A percentile compares a stretch with the other conserved stretches of the same genome.
phyloP scores from a whole-genome alignment of 352 stramenopile species.

The Globisporangium parvum region DNA sequence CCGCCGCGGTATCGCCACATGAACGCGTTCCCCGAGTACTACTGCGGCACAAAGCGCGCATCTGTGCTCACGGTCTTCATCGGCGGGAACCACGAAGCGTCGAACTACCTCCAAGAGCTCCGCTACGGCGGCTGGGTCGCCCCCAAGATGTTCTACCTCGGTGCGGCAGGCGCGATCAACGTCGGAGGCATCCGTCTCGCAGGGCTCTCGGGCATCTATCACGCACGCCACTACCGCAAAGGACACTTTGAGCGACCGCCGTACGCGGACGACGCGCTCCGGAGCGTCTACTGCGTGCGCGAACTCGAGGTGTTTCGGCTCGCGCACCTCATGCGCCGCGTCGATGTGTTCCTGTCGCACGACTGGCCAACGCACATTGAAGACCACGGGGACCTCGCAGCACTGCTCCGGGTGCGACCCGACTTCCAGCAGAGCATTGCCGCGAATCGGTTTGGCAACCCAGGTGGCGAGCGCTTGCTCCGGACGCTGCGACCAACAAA shows the following conservation, averaged over 20 bases:
- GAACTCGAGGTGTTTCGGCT: constrained; percentile 84
- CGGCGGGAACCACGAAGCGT: constrained; percentile 95
- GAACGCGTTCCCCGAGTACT: constrained; percentile 90
- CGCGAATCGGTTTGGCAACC: constrained; percentile 78
- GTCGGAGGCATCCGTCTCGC: constrained; percentile 85
- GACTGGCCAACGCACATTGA: constrained; percentile 92
- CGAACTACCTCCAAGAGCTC: constrained; percentile 90
- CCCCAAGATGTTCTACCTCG: constrained; percentile 96
- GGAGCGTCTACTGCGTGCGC: constrained; percentile 89
- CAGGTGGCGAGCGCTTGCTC: constrained; percentile 71
- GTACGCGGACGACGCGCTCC: constrained; percentile 28
- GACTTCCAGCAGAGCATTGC: constrained; percentile 87
- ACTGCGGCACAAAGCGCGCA: constrained; percentile 77
- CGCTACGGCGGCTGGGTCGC: constrained; percentile 94
- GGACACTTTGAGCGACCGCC: constrained; percentile 61
- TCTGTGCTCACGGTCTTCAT: constrained; percentile 92
- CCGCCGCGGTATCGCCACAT: constrained; percentile 88
- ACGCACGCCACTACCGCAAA: constrained; percentile 61
- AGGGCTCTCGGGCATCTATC: constrained; percentile 93
- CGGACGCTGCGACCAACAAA: constrained; percentile 66
- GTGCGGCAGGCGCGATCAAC: constrained; percentile 77
- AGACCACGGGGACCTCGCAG: constrained; percentile 68
- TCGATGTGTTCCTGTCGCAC: constrained; percentile 92
- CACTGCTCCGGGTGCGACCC: constrained; percentile 71
- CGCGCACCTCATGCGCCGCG: constrained; percentile 19